Base-by-base conservation (phyloP, 2,329 filamentous ascomycete genomes). In the Calonectria fujianensis region DNA sequence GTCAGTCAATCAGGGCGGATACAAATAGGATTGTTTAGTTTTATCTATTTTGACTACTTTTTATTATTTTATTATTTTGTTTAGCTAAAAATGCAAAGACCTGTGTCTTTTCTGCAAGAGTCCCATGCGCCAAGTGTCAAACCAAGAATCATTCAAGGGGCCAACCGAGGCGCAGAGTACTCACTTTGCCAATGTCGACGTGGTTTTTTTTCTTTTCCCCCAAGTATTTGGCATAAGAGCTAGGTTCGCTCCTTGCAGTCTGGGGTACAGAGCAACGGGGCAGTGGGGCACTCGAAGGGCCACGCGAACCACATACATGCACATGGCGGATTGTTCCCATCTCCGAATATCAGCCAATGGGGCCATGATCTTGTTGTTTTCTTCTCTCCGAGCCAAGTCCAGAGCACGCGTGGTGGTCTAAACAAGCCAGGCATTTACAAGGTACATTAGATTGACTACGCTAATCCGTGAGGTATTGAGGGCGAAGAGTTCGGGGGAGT, bases 401-500 rank as follows among this genome's bases (percentile, higher is more conserved):
- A 45, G 18, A n/a, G 41, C 18, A 18, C 41, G n/a, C 18, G 41
- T n/a, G 18, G 41, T 48, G 45, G 32, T 20, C 16, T 13, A 3
- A 4, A 7, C 2, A 48, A 24, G 13, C 45, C 45, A 8, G 10
- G 20, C 20, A n/a, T 63, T 27, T 14, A 39, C 35, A 27, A 59
- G 54, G 20, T 59, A 20, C 24, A 63, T 63, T 63, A 63, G 11
- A 41, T 63, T 41, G 39, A 27, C 57, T 41, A 31, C 32, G 35
- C 27, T 63, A 39, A 31, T 63, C 57, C 57, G 37, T 41, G 57
- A 63, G 35, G 35, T 27, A 63, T 20, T 2, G 27, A 37, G 32
- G 24, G 8, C 18, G 37, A 63, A 63, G 57, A 45, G 41, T 41
- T 29, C 24, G 41, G 32, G 32, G 35, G 27, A 29, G 31, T 41